Conservation (phyloP, 352 stramenopile species). For the Phytopythium montanum region DNA sequence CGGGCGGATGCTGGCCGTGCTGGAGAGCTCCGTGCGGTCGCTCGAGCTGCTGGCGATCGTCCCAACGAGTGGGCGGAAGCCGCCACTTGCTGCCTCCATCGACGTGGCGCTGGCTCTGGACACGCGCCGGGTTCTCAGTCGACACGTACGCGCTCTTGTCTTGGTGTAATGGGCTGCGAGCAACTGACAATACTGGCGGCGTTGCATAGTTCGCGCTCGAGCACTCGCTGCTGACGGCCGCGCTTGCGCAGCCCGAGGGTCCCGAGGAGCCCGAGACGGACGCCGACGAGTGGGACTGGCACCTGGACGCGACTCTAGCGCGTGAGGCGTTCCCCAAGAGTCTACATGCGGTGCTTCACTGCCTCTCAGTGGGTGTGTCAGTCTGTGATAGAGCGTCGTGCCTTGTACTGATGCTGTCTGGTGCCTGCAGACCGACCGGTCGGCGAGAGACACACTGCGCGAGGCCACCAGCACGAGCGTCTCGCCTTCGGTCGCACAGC, state of each 20-base stretch:
- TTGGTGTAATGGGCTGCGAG: not conserved
- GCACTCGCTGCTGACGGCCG: constrained; percentile 15
- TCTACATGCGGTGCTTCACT: constrained; percentile 22
- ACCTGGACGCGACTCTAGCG: constrained; percentile 13
- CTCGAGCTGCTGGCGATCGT: constrained; percentile 27
- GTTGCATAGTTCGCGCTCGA: constrained; percentile 17
- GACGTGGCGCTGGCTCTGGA: constrained; percentile 2
- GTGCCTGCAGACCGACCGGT: constrained; percentile 32
- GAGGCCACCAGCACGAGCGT: constrained; percentile 31
- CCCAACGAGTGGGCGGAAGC: constrained; percentile 3
- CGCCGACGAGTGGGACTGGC: constrained; percentile 11
- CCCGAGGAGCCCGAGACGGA: constrained; percentile 16
- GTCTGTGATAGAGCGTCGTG: not conserved
- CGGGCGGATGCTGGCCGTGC: constrained; percentile 16
- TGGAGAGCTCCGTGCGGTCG: constrained; percentile 17
- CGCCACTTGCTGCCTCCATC: not conserved
- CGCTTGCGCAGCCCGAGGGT: not conserved
- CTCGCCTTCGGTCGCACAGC: constrained; percentile 26
- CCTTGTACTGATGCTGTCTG: not conserved
- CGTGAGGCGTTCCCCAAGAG: constrained; percentile 24
- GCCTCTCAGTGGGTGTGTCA: constrained; percentile 17
- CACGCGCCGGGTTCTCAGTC: constrained; percentile 11
- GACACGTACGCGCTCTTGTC: constrained; percentile 14
- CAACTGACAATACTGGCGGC: not conserved
- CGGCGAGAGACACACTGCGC: constrained; percentile 33